Conservation (phyloP, 176 grass and related monocot genomes). For the Carex myosuroides region DNA sequence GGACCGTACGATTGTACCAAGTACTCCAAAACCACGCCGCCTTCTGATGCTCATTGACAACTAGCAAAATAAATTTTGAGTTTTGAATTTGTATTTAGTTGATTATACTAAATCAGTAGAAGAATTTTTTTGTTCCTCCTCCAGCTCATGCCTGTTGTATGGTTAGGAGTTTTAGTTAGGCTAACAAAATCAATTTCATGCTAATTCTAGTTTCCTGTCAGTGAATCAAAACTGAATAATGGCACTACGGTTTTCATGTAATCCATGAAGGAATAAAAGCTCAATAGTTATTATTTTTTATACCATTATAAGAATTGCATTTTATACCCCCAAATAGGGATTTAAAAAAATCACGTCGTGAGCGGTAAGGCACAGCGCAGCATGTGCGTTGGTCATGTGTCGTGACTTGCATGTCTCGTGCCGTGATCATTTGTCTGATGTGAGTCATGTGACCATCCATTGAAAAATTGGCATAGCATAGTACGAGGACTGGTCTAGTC, state of each 20-base stretch:
- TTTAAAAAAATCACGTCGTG: no score
- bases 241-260: constrained; percentile 11
- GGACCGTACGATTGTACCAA: constrained; percentile 69
- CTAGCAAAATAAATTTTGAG: not conserved
- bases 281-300: not conserved
- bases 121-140: not conserved
- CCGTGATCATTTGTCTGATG: no score
- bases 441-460: no score
- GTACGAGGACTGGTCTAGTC: no score
- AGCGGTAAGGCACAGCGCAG: no score
- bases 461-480: no score
- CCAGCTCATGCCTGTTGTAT: not conserved
- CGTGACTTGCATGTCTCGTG: no score
- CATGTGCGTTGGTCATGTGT: no score
- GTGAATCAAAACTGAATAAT: not conserved
- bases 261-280: constrained; percentile 10
- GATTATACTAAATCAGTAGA: not conserved
- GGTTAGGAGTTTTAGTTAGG: not conserved
- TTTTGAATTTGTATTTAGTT: not conserved
- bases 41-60: constrained; percentile 22
- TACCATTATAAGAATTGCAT: not conserved
- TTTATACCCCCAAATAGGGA: not conserved
- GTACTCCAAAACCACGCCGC: constrained; percentile 39
- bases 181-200: not conserved
- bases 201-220: not conserved